Evolutionary conservation across 1,139 yeast species (phyloP).

Genomic region (Candida labiduridarum): DNA sequence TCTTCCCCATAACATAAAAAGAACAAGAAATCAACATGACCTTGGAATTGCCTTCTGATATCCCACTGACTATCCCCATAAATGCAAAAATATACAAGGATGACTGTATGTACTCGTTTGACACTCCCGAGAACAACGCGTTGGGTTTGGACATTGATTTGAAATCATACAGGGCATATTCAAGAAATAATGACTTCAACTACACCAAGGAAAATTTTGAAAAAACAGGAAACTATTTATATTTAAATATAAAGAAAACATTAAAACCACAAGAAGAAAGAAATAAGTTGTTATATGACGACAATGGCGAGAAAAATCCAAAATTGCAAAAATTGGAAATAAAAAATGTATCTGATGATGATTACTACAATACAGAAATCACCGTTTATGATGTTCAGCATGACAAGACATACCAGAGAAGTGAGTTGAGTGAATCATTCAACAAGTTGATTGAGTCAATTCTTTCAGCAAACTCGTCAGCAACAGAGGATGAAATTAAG

Average conservation of each 20-base stretch:
- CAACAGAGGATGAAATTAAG: constrained; percentile 69
- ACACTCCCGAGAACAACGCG: constrained; percentile 61
- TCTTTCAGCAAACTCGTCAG: constrained; percentile 64
- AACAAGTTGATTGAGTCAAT: constrained; percentile 48
- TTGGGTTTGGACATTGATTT: constrained; percentile 76
- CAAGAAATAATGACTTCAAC: constrained; percentile 46
- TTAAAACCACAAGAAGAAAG: constrained; percentile 41
- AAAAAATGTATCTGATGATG: constrained; percentile 68
- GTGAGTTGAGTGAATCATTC: constrained; percentile 25
- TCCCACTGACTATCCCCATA: constrained; percentile 22
- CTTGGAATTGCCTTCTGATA: constrained; percentile 24
- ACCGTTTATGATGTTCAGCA: constrained; percentile 45
- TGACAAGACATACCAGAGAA: constrained; percentile 24
- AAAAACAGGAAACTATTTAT: constrained; percentile 54
- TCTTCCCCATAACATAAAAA: background rate
- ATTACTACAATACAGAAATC: constrained; percentile 56
- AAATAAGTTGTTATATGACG: constrained; percentile 19
- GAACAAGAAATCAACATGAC: constrained; percentile 5
- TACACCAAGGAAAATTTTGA: constrained; percentile 58
- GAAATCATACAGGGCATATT: constrained; percentile 64
- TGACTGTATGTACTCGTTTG: constrained; percentile 82
- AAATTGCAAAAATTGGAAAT: constrained; percentile 78
- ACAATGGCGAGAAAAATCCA: constrained; percentile 39
- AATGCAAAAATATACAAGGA: constrained; percentile 63
- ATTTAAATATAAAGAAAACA: constrained; percentile 55